phyloP scores from a whole-genome alignment of 148 eudicot genomes.

The Chenopodium formosanum region DNA sequence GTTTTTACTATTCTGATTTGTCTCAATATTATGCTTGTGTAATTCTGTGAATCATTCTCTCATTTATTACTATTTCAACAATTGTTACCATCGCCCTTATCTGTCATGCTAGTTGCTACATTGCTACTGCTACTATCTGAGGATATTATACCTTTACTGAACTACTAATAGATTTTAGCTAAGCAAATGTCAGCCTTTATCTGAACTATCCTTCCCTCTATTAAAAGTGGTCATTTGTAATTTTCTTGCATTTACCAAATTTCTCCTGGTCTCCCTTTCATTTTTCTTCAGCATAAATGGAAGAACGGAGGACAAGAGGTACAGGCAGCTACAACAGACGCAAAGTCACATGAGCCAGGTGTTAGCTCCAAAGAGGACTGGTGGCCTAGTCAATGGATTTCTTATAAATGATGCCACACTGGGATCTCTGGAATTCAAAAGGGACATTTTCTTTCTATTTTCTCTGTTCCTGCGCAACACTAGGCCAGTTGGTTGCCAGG shows the following conservation, averaged over 20 bases:
- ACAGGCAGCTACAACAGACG: slow-evolving; percentile 40
- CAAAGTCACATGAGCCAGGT: slow-evolving; percentile 40
- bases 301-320: slow-evolving; percentile 32
- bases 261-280: not conserved
- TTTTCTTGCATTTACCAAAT: not conserved
- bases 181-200: not conserved
- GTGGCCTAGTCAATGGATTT: slow-evolving; percentile 65
- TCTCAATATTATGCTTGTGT: not conserved
- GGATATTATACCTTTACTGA: not conserved
- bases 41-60: not conserved
- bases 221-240: not conserved
- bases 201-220: not conserved
- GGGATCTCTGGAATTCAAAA: slow-evolving; percentile 58
- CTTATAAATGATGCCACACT: slow-evolving; percentile 59
- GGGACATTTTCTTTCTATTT: slow-evolving; percentile 58
- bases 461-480: slow-evolving; percentile 74
- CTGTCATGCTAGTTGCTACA: not conserved
- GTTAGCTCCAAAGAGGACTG: slow-evolving; percentile 50
- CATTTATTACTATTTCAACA: not conserved
- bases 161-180: not conserved
- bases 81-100: not conserved
- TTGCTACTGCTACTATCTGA: not conserved
- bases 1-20: not conserved
- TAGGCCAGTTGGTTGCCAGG: slow-evolving; percentile 76
- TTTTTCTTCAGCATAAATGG: slow-evolving; percentile 41